Evolutionary conservation across 306 rosid species (phyloP), one percentile per base, ranked within the genome.

Genomic region (Neltuma alba): DNA sequence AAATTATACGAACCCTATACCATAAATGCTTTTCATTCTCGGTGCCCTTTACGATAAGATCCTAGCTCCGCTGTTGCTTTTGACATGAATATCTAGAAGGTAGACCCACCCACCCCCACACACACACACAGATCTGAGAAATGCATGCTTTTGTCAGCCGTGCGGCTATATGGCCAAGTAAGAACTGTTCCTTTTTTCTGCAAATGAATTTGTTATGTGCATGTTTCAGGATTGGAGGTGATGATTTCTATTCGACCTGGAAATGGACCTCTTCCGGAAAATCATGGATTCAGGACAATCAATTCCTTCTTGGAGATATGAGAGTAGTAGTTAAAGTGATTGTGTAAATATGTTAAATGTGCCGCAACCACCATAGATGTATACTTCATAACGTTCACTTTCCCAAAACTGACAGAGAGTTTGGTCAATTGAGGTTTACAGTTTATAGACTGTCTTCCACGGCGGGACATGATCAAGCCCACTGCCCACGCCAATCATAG

Each of bases 211-310:
- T 37, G 58, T 70, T 58, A 45, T 62, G 62, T 65, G 47, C 8
- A 6, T 76, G 82, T 80, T 86, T 71, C 90, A 92, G 97, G 97
- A 72, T 86, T 91, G 92, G 93, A 91, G 80, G 98, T 85, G 76
- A 68, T 89, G 14, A 69, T 94, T 77, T 88, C 94, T 41, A 76
- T 91, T 81, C 87, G 98, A 81, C 98, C 98, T 6, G 98, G 97
- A 82, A 94, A 94, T 68, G 97, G 87, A 70, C 92, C 97, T 75
- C 94, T 94, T 83, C 98, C 93, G 16, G 93, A 88, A 66, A 79
- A 86, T 70, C 97, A 91, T 72, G 97, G 89, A 15, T 94, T 92
- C 90, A 91, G 84, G 87, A 89, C 94, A 52, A 52, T 94, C 78
- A 86, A 68, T 66, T 91, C 94, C 60, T 94, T 94, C 83, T 70